Evolutionary conservation across 768 basidiomycete species (phyloP), one percentile per base, ranked within the genome.

Genomic region (Panellus pusillus): DNA sequence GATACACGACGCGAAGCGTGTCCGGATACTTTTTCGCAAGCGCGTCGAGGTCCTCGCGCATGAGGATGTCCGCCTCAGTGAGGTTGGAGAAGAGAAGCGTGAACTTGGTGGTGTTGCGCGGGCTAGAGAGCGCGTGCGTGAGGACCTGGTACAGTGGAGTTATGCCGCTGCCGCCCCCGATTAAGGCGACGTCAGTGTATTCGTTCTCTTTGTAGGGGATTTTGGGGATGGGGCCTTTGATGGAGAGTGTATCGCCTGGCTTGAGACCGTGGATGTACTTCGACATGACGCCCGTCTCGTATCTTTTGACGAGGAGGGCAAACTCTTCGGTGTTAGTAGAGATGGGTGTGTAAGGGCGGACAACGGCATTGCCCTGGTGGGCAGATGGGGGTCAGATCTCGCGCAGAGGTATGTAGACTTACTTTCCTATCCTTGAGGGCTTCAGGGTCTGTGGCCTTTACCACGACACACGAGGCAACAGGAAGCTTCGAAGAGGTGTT

Each of bases 141-240:
- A 95, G 66, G 63, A 97, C 73, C 70, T 93, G 91, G 74, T 89
- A 93, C 42, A 93, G 79, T 2, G 91, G 91, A 9, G 91, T 88
- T 57, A 89, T 92, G 63, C 42, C 49, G 28, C 11, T 89, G 49
- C 97, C 97, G 48, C 97, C 97, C 31, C 91, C 92, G 63, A 98
- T 91, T 63, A 95, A 77, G 12, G 87, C 89, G 50, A 97, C 86
- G 61, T 93, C 77, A 18, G 94, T 90, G 47, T 88, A 86, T 68
- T 93, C 82, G 68, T 92, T 91, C 60, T 77, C 90, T 72, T 92
- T 85, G 80, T 89, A 95, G 17, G 86, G 78, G 76, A 87, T 91
- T 72, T 98, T 99, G 55, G 74, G 67, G 53, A 97, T 82, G 14
- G 97, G 97, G 9, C 93, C 97, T 75, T 98, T 98, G 71, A 99